Conservation (phyloP, 257 asterid genomes). For the Knoxia roxburghii region DNA sequence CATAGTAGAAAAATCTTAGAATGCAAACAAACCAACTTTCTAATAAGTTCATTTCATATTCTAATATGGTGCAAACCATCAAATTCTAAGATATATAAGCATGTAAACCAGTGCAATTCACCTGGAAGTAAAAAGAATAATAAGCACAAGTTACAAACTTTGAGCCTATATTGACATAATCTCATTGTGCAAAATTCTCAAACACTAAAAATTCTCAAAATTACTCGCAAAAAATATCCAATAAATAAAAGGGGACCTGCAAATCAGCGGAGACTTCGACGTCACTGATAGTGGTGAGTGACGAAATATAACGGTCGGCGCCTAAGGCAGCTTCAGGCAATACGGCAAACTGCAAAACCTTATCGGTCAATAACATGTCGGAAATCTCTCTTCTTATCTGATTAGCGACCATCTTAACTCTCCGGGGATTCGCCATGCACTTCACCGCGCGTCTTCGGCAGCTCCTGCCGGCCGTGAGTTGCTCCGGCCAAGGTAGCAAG, state of each 20-base stretch:
- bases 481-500: conserved; percentile 26
- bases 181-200: background rate
- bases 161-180: background rate
- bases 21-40: background rate
- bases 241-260: conserved; percentile 44
- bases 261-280: conserved; percentile 89
- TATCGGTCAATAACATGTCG: conserved; percentile 81
- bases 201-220: background rate
- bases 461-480: background rate
- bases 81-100: background rate
- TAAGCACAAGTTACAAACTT: no score
- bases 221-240: background rate
- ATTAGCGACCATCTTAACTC: conserved; percentile 96
- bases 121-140: no score
- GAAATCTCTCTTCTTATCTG: conserved; percentile 91
- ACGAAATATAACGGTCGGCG: conserved; percentile 88
- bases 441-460: conserved; percentile 22
- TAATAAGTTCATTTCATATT: no score
- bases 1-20: no score
- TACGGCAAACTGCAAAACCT: conserved; percentile 85
- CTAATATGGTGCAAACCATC: background rate
- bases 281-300: conserved; percentile 87
- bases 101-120: no score
- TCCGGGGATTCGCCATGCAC: conserved; percentile 96
- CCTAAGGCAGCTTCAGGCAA: conserved; percentile 97